phyloP scores from a whole-genome alignment of 2,329 filamentous ascomycete genomes.

The Hymenoscyphus repandus region DNA sequence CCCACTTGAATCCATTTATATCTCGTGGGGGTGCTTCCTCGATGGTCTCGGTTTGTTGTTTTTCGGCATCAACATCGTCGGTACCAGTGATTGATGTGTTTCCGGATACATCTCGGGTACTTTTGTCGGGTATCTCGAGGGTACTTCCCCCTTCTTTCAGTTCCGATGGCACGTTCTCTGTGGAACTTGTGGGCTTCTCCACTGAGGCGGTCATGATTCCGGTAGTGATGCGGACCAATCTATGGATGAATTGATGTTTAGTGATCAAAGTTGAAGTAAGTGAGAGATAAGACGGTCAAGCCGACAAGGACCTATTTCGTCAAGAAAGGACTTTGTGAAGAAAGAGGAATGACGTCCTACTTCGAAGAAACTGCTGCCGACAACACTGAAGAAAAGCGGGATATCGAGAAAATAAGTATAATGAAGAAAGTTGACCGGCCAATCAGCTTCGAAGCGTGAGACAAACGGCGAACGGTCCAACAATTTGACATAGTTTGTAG shows the following conservation, averaged over 20 bases:
- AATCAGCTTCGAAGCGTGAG: too few relatives aligned
- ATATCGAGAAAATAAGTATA: too few relatives aligned
- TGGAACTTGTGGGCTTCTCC: not conserved
- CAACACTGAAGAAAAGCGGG: too few relatives aligned
- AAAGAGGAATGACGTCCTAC: too few relatives aligned
- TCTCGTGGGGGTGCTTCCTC: constrained; percentile 22
- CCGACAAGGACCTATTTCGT: too few relatives aligned
- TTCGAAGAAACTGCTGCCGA: too few relatives aligned
- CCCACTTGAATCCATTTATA: constrained; percentile 28
- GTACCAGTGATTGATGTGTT: constrained; percentile 18
- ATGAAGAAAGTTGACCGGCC: too few relatives aligned
- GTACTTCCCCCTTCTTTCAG: constrained; percentile 3
- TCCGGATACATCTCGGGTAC: constrained; percentile 14
- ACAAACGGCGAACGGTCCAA: too few relatives aligned
- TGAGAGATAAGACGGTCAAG: too few relatives aligned
- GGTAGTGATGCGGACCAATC: not conserved
- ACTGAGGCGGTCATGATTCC: constrained; percentile 5
- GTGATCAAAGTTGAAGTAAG: not conserved
- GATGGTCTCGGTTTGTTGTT: constrained; percentile 7
- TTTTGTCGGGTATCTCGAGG: constrained; percentile 14
- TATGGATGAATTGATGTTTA: not conserved
- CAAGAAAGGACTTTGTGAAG: too few relatives aligned
- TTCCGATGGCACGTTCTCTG: constrained; percentile 3
- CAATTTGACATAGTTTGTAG: too few relatives aligned
- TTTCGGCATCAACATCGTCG: constrained; percentile 19